Base-by-base conservation (phyloP, 75 land plant species). In the Picea sitchensis region DNA sequence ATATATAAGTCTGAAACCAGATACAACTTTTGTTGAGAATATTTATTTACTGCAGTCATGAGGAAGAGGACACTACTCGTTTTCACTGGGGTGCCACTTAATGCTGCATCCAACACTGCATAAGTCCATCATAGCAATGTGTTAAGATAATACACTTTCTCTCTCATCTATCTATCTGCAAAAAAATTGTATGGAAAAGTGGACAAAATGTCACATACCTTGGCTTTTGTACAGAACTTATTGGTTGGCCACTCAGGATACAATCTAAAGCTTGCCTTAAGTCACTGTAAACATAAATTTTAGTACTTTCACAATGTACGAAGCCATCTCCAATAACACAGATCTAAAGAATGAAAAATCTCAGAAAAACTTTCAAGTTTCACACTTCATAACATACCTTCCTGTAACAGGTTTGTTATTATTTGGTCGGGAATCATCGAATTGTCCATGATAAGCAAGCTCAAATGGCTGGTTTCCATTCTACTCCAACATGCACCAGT, bases 31-130 rank as follows among this genome's bases (percentile, higher is more conserved):
- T 9, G 11, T 51, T 51, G 56, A 51, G 56, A 51, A 51, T 51
- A 51, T 51, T 8, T 51, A 51, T 51, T 51, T 8, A 51, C 56
- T 9, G 56, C 11, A 51, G 56, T 51, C 56, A 9, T 8, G 56
- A 51, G 56, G 56, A 51, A 51, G 56, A 51, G 11, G 9, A 47
- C 56, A 9, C 1, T 51, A 8, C 11, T 1, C 9, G 56, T 51
- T 51, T 9, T 51, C 56, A 51, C 18, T 57, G 18, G 82, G 78
- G 80, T 81, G 82, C 82, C 82, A 87, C 78, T 87, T 87, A 73
- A 87, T 87, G 80, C 87, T 85, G 76, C 89, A 87, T 75, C 89
- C 89, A 85, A 87, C 72, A 26, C 89, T 87, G 78, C 58, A 72
- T 26, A 64, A 44, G 56, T n/a, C 77, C 57, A 73, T 73, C n/a